Base-by-base conservation (phyloP, 2,329 filamentous ascomycete species). In the Cladosporium austrohemisphaericum region DNA sequence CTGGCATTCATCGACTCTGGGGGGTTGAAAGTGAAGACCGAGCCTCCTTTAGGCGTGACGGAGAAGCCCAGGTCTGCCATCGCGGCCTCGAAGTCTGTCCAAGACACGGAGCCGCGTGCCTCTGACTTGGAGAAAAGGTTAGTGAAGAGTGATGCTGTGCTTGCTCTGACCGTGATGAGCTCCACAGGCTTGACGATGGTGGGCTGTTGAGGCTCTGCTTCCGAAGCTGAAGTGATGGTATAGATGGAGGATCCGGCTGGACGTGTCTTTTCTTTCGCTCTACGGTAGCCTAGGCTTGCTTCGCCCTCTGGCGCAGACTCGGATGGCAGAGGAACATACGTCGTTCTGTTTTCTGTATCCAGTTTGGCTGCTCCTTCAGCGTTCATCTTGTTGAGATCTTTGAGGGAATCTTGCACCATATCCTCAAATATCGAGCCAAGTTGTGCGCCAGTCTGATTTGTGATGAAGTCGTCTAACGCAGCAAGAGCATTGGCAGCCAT, bases 11-110 rank as follows among this genome's bases (percentile, higher is more conserved):
- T 52, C 20, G 50, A 50, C 23, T 47, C 37, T 7, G 52, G 52
- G 40, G 55, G 47, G 31, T 50, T 31, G 50, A 55, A 55, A 6
- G 44, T 46, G 48, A 37, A 55, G 11, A 55, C 37, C 1, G 55
- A 56, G 14, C 52, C 52, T 23, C 35, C 33, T 11, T 49, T 55
- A 2, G 55, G 55, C 23, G 53, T 52, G 28, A 55, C 49, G 4
- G 52, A 55, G 28, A 53, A 57, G 13, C 28, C 49, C 19, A 57
- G n/a, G 13, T 53, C 55, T 37, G 53, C 44, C 45, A 57, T 51
- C 11, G 55, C 55, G 3, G 44, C 33, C 7, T 20, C 49, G 32
- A 55, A 55, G 20, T 53, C 51, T 22, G 25, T 23, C 52, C 55
- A 56, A 9, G 48, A 13, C 8, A 55, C 45, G 7, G 50, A 55